Evolutionary conservation across 495 filamentous ascomycete genomes (phyloP), one percentile per base, ranked within the genome.

Genomic region (Penicillium argentinense): DNA sequence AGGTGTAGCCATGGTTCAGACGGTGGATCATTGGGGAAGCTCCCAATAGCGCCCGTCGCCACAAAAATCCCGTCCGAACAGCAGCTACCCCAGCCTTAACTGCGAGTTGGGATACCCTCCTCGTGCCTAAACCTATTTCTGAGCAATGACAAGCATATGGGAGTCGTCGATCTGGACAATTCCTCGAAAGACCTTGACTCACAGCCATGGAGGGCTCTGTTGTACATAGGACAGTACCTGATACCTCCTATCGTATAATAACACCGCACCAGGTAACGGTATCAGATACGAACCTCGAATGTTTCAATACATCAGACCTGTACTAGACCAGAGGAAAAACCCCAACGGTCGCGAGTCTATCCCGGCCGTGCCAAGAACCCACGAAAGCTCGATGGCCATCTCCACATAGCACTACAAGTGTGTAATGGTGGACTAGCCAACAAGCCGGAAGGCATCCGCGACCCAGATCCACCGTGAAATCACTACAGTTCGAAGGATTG

Each of bases 371-470:
- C 11, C 37, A 42, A 42, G 26, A 40, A 34, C 12, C 34, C 13
- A 48, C 32, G 39, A 42, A 22, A 44, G 44, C 7, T 34, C 30
- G 12, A 43, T 32, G 26, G 29, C 19, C 38, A 27, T 48, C 17
- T 9, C 19, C 36, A 41, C 51, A 43, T 24, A 16, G 13, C 24
- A 47, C 33, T 30, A 25, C 18, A 46, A 39, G 28, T 25, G 38
- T 38, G 30, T 33, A 53, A 47, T 38, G 12, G 17, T 43, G 14
- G 23, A 26, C 16, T n/a, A 42, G 13, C 25, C 45, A 36, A 49
- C 18, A 30, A 42, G 45, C 28, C 45, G 49, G 9, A 42, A 26
- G 8, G 4, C 39, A 45, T 48, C 51, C 59, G 55, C 49, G 48
- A 48, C 11, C n/a, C n/a, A n/a, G n/a, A n/a, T n/a, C n/a, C n/a